Evolutionary conservation across 805 yeast genomes (phyloP).

Genomic region (Metschnikowia proteae): DNA sequence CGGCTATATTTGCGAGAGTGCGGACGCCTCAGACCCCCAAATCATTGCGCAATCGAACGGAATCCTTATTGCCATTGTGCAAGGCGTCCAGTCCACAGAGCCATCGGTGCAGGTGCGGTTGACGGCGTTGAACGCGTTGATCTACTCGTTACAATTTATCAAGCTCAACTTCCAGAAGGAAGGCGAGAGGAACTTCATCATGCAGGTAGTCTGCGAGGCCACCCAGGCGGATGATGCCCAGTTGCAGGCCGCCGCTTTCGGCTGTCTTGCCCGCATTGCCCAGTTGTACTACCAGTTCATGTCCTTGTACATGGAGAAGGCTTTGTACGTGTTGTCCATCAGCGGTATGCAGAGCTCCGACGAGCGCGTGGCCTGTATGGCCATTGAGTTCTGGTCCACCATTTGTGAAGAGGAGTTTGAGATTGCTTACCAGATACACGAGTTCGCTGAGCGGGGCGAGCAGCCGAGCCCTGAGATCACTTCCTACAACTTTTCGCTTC

Average conservation of each 20-base stretch:
- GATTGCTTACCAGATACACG: conserved; percentile 64
- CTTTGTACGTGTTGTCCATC: conserved; percentile 84
- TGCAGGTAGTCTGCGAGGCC: conserved; percentile 99
- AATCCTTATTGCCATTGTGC: conserved; percentile 90
- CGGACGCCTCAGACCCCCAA: conserved; percentile 76
- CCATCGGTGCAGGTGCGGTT: conserved; percentile 70
- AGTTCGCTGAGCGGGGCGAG: conserved; percentile 39
- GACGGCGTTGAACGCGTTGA: conserved; percentile 89
- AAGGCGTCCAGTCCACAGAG: conserved; percentile 88
- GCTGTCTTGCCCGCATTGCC: conserved; percentile 91
- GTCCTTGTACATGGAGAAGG: conserved; percentile 97
- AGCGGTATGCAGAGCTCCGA: conserved; percentile 83
- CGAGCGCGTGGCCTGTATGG: conserved; percentile 93
- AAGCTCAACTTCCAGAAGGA: conserved; percentile 84
- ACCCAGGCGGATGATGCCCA: conserved; percentile 84
- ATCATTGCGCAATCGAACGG: conserved; percentile 86
- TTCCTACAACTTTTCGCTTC: conserved; percentile 76
- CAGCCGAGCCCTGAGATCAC: conserved; percentile 41
- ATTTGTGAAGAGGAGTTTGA: conserved; percentile 97
- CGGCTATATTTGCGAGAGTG: conserved; percentile 94
- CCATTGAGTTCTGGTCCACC: conserved; percentile 98
- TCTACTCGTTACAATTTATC: conserved; percentile 86
- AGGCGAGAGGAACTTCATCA: conserved; percentile 92
- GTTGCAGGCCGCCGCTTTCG: conserved; percentile 91
- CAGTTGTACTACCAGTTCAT: conserved; percentile 81